A percentile compares a stretch with the other conserved stretches of the same genome.
phyloP scores from a whole-genome alignment of 805 yeast genomes.

The Ogataea methanolica region DNA sequence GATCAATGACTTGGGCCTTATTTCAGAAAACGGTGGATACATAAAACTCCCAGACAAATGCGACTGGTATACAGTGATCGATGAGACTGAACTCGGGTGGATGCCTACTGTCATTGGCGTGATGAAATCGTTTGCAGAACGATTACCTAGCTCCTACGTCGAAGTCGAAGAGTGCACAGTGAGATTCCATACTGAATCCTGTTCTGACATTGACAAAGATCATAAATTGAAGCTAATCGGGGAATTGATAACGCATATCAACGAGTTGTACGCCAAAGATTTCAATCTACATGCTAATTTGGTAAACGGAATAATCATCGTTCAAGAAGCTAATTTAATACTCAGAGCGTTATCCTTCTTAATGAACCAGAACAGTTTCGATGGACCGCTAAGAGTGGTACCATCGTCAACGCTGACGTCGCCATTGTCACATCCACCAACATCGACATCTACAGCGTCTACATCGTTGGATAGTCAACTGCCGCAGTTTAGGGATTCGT shows the following conservation, averaged over 20 bases:
- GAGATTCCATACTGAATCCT: conserved; percentile 68
- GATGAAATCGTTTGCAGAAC: conserved; percentile 58
- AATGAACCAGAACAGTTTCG: conserved; percentile 28
- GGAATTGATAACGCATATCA: conserved; percentile 79
- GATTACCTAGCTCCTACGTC: conserved; percentile 74
- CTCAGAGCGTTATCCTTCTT: conserved; percentile 53
- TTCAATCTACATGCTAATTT: conserved; percentile 71
- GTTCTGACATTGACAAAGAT: conserved; percentile 54
- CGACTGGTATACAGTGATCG: conserved; percentile 61
- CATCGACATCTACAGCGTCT: not conserved
- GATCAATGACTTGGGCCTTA: conserved; percentile 66
- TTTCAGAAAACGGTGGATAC: conserved; percentile 89
- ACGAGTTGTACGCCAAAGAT: conserved; percentile 60
- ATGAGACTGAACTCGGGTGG: conserved; percentile 55
- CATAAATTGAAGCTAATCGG: conserved; percentile 70
- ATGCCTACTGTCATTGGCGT: conserved; percentile 51
- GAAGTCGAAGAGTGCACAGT: conserved; percentile 74
- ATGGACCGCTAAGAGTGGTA: conserved; percentile 12
- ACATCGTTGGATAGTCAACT: not conserved
- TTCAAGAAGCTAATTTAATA: conserved; percentile 61
- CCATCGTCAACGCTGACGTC: conserved; percentile 21
- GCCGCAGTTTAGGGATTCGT: conserved; percentile 5
- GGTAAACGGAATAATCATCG: conserved; percentile 62
- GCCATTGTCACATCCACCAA: conserved; percentile 11
- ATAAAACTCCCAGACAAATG: conserved; percentile 48